Base-by-base conservation (phyloP, 169 alveolate species). In the Amoebophrya sp. region DNA sequence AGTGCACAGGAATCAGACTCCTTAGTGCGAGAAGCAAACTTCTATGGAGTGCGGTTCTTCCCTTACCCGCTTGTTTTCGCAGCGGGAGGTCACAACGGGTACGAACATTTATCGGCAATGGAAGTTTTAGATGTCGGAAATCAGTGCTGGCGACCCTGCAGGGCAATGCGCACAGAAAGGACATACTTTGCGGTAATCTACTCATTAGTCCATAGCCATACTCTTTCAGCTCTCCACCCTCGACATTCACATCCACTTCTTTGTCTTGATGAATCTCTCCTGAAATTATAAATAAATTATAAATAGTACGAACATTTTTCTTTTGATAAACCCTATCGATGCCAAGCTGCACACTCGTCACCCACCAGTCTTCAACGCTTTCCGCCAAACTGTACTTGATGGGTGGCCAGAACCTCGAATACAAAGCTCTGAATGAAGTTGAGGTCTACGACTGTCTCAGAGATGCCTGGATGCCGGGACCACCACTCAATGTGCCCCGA, bases 361-460 rank as follows among this genome's bases (percentile, higher is more conserved):
- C n/a, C n/a, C n/a, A n/a, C n/a, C 83, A 65, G 41, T 6, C 89
- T 14, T 40, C 90, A 29, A 41, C 41, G 29, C n/a, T 93, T 24
- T 91, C 95, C 93, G 95, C 95, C 91, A 94, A 94, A 36, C 92
- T 96, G 83, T 96, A 95, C 93, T 96, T 95, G 26, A 96, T 95
- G 90, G 98, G 98, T 3, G 98, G 98, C 0, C 97, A 96, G 94
- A 96, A 96, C 93, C 93, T 96, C 39, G 83, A 65, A 6, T 65
- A 65, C 83, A 65, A 94, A 91, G 98, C 98, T 3, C 94, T 96
- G 41, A 95, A 96, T 92, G 98, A 96, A 91, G 95, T 96, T 24
- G 98, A 96, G 94, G 96, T 96, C 53, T 96, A 96, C 94, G 98
- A 96, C 93, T 90, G 97, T 24, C 94, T 96, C 78, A 92, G 97